A percentile compares a stretch with the other conserved stretches of the same genome.
phyloP scores from a whole-genome alignment of 306 rosid species.

The Malus orientalis region DNA sequence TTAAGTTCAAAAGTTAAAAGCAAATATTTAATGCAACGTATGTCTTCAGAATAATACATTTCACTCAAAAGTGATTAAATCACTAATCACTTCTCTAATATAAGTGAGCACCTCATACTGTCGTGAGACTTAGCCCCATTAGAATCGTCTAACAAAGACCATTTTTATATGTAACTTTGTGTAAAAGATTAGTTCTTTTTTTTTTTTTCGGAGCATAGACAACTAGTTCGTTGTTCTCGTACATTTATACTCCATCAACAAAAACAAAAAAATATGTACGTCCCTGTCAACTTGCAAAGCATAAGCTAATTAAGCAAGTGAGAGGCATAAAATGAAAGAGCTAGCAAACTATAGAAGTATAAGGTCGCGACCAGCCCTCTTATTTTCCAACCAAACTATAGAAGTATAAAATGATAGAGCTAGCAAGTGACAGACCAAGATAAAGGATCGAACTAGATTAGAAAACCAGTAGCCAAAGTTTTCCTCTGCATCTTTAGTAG shows the following conservation, averaged over 20 bases:
- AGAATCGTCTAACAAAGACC: neutral
- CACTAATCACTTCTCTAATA: neutral
- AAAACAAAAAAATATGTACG: neutral
- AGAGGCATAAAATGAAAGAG: neutral
- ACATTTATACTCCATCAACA: neutral
- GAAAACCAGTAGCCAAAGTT: neutral
- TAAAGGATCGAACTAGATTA: neutral
- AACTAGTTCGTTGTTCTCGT: no score
- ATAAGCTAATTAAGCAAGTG: neutral
- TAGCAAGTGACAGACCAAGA: neutral
- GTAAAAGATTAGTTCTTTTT: neutral
- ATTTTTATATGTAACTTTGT: neutral
- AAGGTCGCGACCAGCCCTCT: neutral
- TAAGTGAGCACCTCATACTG: neutral
- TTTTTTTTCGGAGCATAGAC: no score
- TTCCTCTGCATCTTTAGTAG: neutral
- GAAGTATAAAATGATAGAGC: neutral
- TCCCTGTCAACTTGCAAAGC: neutral
- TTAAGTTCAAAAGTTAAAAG: constrained; percentile 4
- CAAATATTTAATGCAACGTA: neutral
- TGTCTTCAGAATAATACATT: neutral
- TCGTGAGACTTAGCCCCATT: no score
- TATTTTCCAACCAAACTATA: neutral
- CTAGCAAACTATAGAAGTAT: neutral
- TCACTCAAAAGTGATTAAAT: neutral